These are phyloP conservation scores for Salix exigua DNA, from an alignment of 345 rosid genomes.

Conservation along the genomic window DNA sequence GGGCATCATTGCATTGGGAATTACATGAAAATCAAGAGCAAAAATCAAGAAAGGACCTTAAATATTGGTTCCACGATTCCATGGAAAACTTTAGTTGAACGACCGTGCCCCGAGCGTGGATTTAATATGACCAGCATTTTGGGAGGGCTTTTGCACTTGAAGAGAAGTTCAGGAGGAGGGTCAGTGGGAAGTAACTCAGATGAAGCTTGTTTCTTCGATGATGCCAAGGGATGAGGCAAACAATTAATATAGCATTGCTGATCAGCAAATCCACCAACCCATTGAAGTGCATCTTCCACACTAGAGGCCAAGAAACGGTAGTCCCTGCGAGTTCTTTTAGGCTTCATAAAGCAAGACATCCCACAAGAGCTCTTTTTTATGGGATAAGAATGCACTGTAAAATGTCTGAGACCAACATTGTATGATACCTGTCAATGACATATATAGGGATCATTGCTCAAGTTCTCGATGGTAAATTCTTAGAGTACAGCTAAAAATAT, in stretches of 20 bases:
- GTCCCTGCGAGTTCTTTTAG: conserved; percentile 73
- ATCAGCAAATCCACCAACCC: conserved; percentile 98
- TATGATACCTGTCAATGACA: conserved; percentile 63
- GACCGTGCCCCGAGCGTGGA: conserved; percentile 91
- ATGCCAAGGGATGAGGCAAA: conserved; percentile 84
- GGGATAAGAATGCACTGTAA: conserved; percentile 86
- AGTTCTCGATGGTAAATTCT: neutral
- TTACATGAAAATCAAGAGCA: neutral
- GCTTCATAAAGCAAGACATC: conserved; percentile 71
- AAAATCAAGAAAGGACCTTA: conserved; percentile 49
- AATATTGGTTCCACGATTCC: conserved; percentile 84
- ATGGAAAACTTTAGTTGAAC: conserved; percentile 87
- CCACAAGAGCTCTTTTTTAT: conserved; percentile 57
- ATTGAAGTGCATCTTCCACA: conserved; percentile 82
- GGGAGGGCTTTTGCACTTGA: conserved; percentile 89
- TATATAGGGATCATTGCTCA: neutral
- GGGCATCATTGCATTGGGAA: neutral
- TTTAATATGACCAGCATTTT: conserved; percentile 91
- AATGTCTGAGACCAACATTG: conserved; percentile 77
- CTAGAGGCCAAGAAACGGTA: conserved; percentile 72
- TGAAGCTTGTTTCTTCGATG: conserved; percentile 87
- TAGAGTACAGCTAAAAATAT: neutral
- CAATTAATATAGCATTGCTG: conserved; percentile 87
- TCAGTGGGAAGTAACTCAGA: conserved; percentile 70
- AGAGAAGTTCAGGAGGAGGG: conserved; percentile 85